Evolutionary conservation across 768 basidiomycete genomes (phyloP).

Genomic region (Macrolepiota albuminosa): DNA sequence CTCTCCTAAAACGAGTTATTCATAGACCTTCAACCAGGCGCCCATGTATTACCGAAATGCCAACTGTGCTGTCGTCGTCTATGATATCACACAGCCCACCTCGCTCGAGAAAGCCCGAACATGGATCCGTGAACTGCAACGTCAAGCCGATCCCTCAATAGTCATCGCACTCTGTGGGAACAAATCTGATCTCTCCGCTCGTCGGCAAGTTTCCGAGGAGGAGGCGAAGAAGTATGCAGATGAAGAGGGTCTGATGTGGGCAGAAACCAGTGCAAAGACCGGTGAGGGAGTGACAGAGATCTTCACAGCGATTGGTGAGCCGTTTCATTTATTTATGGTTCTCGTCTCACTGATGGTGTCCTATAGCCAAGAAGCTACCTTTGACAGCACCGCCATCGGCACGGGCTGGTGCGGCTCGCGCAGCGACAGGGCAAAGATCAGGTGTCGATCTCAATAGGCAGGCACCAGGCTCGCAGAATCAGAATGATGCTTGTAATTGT

Average conservation of each 20-base stretch:
- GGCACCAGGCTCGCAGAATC: constrained; percentile 38
- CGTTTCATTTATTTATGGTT: neutral
- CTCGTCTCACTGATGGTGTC: constrained; percentile 6
- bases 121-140: constrained; percentile 96
- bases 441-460: constrained; percentile 85
- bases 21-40: constrained; percentile 39
- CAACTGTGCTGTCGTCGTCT: constrained; percentile 91
- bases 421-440: constrained; percentile 48
- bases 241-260: constrained; percentile 91
- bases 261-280: constrained; percentile 86
- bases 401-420: constrained; percentile 48
- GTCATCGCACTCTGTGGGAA: constrained; percentile 96
- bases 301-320: constrained; percentile 79
- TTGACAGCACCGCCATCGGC: constrained; percentile 66
- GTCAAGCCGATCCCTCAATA: constrained; percentile 96
- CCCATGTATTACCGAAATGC: constrained; percentile 98
- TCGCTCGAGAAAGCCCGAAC: constrained; percentile 93
- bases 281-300: constrained; percentile 85
- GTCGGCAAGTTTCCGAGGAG: constrained; percentile 81
- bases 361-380: constrained; percentile 84
- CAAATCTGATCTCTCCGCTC: constrained; percentile 83
- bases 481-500: constrained; percentile 75
- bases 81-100: constrained; percentile 90
- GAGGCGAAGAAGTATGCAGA: constrained; percentile 92
- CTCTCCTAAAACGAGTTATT: constrained; percentile 3